A percentile compares a stretch with the other conserved stretches of the same genome.
These are phyloP conservation scores for Pyrus pyrifolia DNA, from an alignment of 306 rosid genomes.

Conservation along the genomic window DNA sequence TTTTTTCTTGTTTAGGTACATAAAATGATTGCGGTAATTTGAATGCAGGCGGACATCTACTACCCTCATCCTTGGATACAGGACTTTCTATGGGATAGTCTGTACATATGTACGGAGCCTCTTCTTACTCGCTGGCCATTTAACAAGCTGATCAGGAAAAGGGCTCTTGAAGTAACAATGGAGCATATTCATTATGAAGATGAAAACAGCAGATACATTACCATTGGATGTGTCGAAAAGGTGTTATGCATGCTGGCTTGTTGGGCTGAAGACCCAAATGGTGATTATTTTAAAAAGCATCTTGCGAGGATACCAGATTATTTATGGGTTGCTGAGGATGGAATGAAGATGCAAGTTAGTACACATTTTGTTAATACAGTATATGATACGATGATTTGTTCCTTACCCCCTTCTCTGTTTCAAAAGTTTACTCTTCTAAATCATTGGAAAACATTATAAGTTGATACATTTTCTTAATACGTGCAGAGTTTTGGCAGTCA, in stretches of 20 bases:
- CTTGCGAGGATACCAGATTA: constrained; percentile 25
- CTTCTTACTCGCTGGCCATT: constrained; percentile 17
- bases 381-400: no score
- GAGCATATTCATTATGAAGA: constrained; percentile 31
- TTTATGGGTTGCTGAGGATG: constrained; percentile 35
- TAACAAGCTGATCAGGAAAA: no score
- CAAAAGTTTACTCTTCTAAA: no score
- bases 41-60: constrained; percentile 52
- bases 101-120: constrained; percentile 50
- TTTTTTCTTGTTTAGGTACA: no score
- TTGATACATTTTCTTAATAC: background rate
- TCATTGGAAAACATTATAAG: no score
- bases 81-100: constrained; percentile 59
- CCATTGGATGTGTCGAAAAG: constrained; percentile 61
- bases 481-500: constrained; percentile 50
- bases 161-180: no score
- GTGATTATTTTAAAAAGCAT: constrained; percentile 32
- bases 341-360: constrained; percentile 15
- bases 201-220: constrained; percentile 55
- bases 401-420: no score
- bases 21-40: background rate
- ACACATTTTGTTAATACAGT: no score
- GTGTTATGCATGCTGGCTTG: constrained; percentile 16
- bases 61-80: constrained; percentile 57
- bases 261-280: constrained; percentile 32